Evolutionary conservation across 441 rosid genomes (phyloP), one percentile per base, ranked within the genome.

Genomic region (Pelargonium australe): DNA sequence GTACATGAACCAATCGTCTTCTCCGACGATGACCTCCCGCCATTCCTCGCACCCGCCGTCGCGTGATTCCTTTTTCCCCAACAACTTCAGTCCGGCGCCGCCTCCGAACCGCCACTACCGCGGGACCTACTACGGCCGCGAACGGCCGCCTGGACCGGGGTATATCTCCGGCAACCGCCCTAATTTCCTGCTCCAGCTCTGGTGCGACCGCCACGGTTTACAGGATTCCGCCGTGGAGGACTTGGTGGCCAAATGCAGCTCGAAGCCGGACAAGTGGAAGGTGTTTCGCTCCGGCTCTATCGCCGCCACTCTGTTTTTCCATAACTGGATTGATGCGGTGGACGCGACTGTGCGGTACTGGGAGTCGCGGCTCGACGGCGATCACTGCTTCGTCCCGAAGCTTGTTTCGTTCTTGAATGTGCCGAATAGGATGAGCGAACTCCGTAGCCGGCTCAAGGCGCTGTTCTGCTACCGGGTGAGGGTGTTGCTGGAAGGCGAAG

Each of bases 321-420:
- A 68, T 10, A 82, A 80, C 75, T 85, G 92, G 92, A 68, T 68
- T 19, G 81, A 81, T 43, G 81, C 92, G 55, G 86, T 78, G 19
- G 74, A 83, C 11, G 80, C 86, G 11, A 65, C 80, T 11, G 75
- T 80, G 7, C 47, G 72, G 34, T 68, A 85, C 0, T 89, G 95
- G 95, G 73, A 75, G 10, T 66, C 71, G 64, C 86, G 87, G 2
- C 83, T 89, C 45, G 68, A 68, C 34, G 85, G 86, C 70, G 70
- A 31, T 5, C 84, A 79, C 72, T 25, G 23, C 47, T 73, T 76
- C 1, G 63, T 74, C 13, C 83, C 86, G 1, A 72, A 65, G 64
- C 73, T 89, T 3, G 62, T 77, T 45, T 64, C 87, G 37, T 34
- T 34, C 6, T 3, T 51, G 16, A n/a, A 13, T n/a, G 58, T 51